phyloP scores from a whole-genome alignment of 2,329 filamentous ascomycete genomes.

The Hypoxylon sp. region DNA sequence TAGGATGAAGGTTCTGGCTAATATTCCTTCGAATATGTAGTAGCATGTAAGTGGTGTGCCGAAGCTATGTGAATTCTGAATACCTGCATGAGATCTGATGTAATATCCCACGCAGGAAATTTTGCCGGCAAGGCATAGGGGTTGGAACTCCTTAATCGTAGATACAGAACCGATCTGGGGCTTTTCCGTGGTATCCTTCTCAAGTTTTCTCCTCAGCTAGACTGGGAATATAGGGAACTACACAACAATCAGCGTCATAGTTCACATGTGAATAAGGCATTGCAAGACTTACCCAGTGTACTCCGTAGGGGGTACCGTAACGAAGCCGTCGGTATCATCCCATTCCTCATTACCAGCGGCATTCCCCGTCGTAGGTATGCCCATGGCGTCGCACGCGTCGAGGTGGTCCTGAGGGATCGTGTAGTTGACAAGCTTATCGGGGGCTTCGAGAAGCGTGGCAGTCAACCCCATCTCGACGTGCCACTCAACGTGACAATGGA shows the following conservation, averaged over 20 bases:
- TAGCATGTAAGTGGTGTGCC: not conserved
- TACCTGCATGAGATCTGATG: not conserved
- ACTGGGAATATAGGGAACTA: constrained; percentile 33
- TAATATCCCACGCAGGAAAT: not conserved
- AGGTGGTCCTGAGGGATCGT: constrained; percentile 71
- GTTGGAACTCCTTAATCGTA: not conserved
- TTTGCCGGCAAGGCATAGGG: not conserved
- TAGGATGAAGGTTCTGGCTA: not conserved
- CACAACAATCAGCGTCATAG: constrained; percentile 16
- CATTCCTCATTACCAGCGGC: constrained; percentile 65
- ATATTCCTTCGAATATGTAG: not conserved
- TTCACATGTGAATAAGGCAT: not conserved
- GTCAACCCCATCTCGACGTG: constrained; percentile 71
- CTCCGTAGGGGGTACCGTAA: constrained; percentile 48
- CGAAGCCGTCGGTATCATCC: constrained; percentile 48
- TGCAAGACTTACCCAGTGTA: constrained; percentile 46
- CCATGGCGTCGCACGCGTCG: constrained; percentile 58
- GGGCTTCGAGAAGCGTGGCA: constrained; percentile 67
- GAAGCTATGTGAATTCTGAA: not conserved
- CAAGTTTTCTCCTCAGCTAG: constrained; percentile 12
- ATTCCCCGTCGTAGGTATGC: constrained; percentile 69
- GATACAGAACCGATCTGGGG: not conserved
- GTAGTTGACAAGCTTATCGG: constrained; percentile 66
- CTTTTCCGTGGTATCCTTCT: not conserved
- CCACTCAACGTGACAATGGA: constrained; percentile 73